Percentiles rank a stretch among this genome's conserved stretches.
Evolutionary conservation across 768 basidiomycete species (phyloP).

Genomic region (Suillus sp.): DNA sequence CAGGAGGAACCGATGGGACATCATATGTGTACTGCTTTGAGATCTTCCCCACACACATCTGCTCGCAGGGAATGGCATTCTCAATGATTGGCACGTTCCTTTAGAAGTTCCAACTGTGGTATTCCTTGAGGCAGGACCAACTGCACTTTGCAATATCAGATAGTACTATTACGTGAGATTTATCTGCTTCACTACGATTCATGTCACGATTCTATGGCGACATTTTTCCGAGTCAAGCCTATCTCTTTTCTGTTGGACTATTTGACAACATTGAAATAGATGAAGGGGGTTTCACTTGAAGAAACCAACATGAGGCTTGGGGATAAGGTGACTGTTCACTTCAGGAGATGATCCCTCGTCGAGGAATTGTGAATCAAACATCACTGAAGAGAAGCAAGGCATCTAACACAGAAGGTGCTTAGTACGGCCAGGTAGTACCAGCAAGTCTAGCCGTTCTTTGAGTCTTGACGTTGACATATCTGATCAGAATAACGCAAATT

Average conservation of each 20-base stretch:
- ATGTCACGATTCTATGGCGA: constrained; percentile 7
- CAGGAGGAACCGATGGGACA: constrained; percentile 10
- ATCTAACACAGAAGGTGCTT: background rate
- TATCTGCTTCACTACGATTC: background rate
- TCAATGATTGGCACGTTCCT: constrained; percentile 13
- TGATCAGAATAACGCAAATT: background rate
- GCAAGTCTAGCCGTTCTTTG: background rate
- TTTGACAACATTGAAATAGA: background rate
- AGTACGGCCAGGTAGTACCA: background rate
- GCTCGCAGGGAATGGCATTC: constrained; percentile 8
- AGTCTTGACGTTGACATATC: background rate
- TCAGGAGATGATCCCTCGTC: background rate
- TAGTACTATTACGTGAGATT: constrained; percentile 12
- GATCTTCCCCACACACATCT: constrained; percentile 8
- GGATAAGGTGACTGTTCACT: constrained; percentile 11
- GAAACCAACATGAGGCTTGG: constrained; percentile 11
- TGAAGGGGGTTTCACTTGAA: constrained; percentile 6
- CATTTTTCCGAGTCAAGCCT: constrained; percentile 11
- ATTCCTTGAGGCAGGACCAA: constrained; percentile 8
- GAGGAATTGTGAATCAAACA: background rate
- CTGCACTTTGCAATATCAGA: constrained; percentile 2
- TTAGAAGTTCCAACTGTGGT: constrained; percentile 11
- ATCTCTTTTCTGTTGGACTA: background rate
- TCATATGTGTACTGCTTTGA: constrained; percentile 12
- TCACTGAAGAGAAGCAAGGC: background rate